Evolutionary conservation across 2,329 filamentous ascomycete genomes (phyloP), one percentile per base, ranked within the genome.

Genomic region (Colletotrichum karsti): DNA sequence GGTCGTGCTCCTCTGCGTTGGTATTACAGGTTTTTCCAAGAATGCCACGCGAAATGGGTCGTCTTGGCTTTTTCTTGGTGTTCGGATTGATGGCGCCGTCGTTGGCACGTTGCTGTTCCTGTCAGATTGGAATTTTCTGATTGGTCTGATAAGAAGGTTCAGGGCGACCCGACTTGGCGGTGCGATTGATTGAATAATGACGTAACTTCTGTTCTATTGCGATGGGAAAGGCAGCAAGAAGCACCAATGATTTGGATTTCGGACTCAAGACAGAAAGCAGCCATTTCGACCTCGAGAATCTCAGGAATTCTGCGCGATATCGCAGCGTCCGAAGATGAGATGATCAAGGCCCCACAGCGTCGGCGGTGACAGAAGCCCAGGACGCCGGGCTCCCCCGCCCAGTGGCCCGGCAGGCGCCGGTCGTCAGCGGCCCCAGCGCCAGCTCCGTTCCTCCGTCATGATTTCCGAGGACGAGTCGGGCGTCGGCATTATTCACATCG

Each of bases 31-130:
- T 28, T 54, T 42, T 24, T 48, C 1, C 13, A 4, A 15, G 18
- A 37, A 30, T 44, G 54, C 54, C 42, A 37, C 46, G 41, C 55
- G 26, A 61, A 64, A 44, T 30, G 28, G 63, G 9, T 0, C 26
- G 18, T 53, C 64, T 67, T 67, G 60, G 60, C 64, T 30, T 39
- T 53, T 41, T 64, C 51, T 67, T 67, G 60, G 64, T 13, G 37
- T 35, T 60, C 18, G 56, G 50, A 9, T 35, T 35, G 33, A 35
- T 35, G 33, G 33, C 33, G 15, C 13, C 56, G 22, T 50, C 46
- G n/a, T n/a, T 44, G 9, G n/a, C 5, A 8, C 15, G 50, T 46
- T 30, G 59, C 46, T 20, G 41, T 42, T 48, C 22, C 24, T 50
- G 64, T 63, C 64, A 33, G 44, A 30, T 30, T 6, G 15, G 28